Evolutionary conservation across 495 filamentous ascomycete genomes (phyloP).

Genomic region (Alectoria sarmentosa): DNA sequence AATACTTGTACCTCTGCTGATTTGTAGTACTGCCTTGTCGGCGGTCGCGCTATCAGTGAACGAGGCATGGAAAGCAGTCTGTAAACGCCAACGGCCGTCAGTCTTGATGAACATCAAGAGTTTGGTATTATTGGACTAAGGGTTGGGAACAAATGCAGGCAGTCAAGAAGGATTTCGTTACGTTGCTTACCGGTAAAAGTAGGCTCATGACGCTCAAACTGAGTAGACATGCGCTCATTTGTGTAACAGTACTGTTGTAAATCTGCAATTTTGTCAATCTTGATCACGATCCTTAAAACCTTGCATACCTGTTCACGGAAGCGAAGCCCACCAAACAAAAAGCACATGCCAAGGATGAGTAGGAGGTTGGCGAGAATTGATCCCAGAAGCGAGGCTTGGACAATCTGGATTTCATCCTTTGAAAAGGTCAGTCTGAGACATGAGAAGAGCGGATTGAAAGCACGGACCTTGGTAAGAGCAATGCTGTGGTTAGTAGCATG

Average conservation of each 20-base stretch:
- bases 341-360: conserved; percentile 86
- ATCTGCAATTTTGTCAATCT: conserved; percentile 44
- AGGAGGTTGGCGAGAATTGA: conserved; percentile 84
- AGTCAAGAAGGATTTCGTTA: neutral
- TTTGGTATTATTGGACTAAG: neutral
- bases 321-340: conserved; percentile 76
- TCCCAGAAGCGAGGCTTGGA: conserved; percentile 81
- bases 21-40: conserved; percentile 63
- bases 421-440: conserved; percentile 33
- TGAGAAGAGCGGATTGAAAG: conserved; percentile 12
- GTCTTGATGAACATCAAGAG: neutral
- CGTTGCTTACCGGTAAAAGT: conserved; percentile 54
- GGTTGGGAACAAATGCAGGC: neutral
- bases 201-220: conserved; percentile 85
- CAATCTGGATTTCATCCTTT: conserved; percentile 79
- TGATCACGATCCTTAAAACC: neutral
- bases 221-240: conserved; percentile 90
- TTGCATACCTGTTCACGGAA: conserved; percentile 70
- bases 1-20: conserved; percentile 88
- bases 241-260: conserved; percentile 90
- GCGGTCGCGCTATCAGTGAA: conserved; percentile 57
- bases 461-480: conserved; percentile 52
- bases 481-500: conserved; percentile 43
- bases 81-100: conserved; percentile 1
- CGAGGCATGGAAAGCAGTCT: conserved; percentile 89